Conservation (phyloP, 257 asterid species). For the Anisodus acutangulus region DNA sequence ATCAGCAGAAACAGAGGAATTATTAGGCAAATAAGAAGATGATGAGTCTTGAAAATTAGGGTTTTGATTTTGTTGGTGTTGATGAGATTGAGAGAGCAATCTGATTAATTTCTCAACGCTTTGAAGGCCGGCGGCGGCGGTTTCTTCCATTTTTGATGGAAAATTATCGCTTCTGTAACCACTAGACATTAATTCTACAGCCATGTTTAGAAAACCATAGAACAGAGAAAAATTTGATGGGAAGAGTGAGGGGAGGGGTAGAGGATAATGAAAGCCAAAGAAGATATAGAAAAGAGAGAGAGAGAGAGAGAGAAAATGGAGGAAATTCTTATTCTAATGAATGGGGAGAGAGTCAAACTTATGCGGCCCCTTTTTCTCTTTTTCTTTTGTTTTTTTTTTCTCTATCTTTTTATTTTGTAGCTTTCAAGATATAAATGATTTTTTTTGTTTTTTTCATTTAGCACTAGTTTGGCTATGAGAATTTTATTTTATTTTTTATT, state of each 20-base stretch:
- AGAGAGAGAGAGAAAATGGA: conserved; percentile 32
- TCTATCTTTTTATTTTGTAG: conserved; percentile 9
- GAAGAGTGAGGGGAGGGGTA: background rate
- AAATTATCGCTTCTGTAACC: conserved; percentile 44
- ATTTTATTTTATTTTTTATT: too few relatives aligned
- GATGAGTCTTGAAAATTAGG: conserved; percentile 33
- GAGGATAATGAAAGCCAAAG: background rate
- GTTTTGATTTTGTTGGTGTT: conserved; percentile 23
- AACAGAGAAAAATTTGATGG: background rate
- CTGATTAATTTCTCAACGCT: conserved; percentile 85
- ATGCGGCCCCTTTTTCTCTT: conserved; percentile 34
- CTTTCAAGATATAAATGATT: conserved; percentile 15
- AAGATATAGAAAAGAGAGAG: conserved; percentile 8
- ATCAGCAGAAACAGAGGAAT: conserved; percentile 39
- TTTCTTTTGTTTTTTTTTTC: conserved; percentile 23
- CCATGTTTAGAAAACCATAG: conserved; percentile 48
- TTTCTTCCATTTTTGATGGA: conserved; percentile 60
- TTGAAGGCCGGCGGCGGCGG: conserved; percentile 83
- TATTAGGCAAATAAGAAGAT: conserved; percentile 23
- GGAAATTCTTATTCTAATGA: conserved; percentile 18
- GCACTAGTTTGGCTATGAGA: too few relatives aligned
- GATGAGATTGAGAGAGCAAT: conserved; percentile 62
- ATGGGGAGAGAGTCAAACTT: conserved; percentile 55
- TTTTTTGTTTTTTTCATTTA: background rate
- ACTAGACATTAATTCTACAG: conserved; percentile 64